Evolutionary conservation across 495 filamentous ascomycete species (phyloP).

Genomic region (Penicillium manginii): DNA sequence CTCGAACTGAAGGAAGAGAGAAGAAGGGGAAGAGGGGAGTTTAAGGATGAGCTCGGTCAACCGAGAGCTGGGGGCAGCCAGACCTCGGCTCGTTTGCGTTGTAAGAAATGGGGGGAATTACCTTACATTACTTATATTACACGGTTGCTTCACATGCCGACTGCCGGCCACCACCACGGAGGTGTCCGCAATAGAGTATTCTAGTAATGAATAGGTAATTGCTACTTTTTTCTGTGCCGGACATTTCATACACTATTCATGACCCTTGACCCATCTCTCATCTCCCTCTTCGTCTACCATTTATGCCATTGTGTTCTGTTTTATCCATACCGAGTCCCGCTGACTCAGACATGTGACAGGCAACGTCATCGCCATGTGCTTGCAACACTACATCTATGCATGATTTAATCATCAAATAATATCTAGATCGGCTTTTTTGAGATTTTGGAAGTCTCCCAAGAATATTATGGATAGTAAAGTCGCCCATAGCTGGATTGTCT

Average conservation of each 20-base stretch:
- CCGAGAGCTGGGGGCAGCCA: constrained; percentile 18
- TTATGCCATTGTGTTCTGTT: background rate
- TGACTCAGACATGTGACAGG: constrained; percentile 42
- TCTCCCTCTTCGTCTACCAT: background rate
- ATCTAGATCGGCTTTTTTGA: too few species aligned
- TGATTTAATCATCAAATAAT: too few species aligned
- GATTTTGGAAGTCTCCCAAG: too few species aligned
- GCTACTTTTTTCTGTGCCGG: background rate
- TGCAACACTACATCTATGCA: background rate
- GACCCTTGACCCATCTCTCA: too few species aligned
- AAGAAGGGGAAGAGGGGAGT: constrained; percentile 28
- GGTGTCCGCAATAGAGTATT: background rate
- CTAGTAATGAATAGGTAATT: background rate
- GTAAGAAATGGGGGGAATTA: constrained; percentile 31
- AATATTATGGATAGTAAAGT: too few species aligned
- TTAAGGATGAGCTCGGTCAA: constrained; percentile 44
- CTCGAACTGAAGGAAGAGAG: constrained; percentile 18
- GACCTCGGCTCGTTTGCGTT: constrained; percentile 48
- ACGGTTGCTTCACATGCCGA: constrained; percentile 50
- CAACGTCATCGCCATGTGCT: constrained; percentile 33
- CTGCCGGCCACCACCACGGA: background rate
- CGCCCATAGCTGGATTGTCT: background rate
- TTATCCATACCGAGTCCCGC: constrained; percentile 21
- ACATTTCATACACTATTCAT: too few species aligned
- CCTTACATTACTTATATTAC: constrained; percentile 25